A percentile compares a stretch with the other conserved stretches of the same genome.
phyloP scores from a whole-genome alignment of 2,329 filamentous ascomycete species.

The Lasiodiplodia sp. region DNA sequence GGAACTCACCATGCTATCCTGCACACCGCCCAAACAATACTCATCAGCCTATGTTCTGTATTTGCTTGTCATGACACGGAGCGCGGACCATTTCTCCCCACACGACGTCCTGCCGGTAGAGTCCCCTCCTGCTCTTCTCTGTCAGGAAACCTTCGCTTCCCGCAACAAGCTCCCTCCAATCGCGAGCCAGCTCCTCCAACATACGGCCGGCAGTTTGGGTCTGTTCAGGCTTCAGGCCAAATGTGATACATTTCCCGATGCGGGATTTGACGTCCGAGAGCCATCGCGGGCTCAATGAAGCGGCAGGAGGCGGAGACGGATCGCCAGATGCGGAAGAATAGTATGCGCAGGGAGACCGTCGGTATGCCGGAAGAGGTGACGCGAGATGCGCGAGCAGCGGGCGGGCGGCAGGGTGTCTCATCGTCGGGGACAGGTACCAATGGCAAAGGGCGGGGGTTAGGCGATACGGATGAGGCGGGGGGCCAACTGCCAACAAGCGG shows the following conservation, averaged over 20 bases:
- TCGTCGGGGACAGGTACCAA: constrained; percentile 4
- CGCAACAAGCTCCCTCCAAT: constrained; percentile 76
- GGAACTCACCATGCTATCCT: constrained; percentile 62
- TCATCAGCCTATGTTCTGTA: constrained; percentile 36
- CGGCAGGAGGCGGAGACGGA: constrained; percentile 36
- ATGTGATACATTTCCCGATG: constrained; percentile 77
- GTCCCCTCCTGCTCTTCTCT: constrained; percentile 64
- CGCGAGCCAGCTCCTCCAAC: constrained; percentile 40
- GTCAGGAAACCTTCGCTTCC: constrained; percentile 80
- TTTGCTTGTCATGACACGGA: constrained; percentile 1
- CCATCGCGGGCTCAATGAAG: constrained; percentile 65
- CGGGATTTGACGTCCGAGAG: constrained; percentile 71
- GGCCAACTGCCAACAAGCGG: background rate
- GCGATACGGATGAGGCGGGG: background rate
- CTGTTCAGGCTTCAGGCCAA: constrained; percentile 70
- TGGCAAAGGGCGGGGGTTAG: background rate
- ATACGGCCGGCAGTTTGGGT: constrained; percentile 57
- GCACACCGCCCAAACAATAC: constrained; percentile 34
- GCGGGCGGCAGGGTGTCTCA: constrained; percentile 20
- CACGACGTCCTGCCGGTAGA: constrained; percentile 72
- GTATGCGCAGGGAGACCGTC: constrained; percentile 17
- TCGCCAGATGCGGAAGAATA: constrained; percentile 21
- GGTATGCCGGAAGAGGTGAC: constrained; percentile 14
- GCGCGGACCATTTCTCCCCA: constrained; percentile 84
- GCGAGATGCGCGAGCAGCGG: constrained; percentile 22